Percentiles rank a stretch among this genome's conserved stretches.
These are phyloP conservation scores for Aeminium ludgeri DNA, from an alignment of 495 filamentous ascomycete species.

Conservation along the genomic window DNA sequence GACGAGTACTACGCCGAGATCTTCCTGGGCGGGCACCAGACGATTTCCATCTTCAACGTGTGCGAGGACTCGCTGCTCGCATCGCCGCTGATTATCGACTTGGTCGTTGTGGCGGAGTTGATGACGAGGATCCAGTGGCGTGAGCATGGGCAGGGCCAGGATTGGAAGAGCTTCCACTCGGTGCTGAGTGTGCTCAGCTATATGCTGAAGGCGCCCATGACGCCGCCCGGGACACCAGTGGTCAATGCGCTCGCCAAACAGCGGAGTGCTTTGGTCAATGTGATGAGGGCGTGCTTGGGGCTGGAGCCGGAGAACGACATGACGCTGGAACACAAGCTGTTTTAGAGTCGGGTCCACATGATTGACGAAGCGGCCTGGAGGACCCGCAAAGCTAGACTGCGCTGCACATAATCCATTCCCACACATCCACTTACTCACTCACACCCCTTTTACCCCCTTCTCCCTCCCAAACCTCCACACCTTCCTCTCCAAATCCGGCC, in stretches of 20 bases:
- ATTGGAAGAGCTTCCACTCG: conserved; percentile 88
- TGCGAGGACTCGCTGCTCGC: conserved; percentile 96
- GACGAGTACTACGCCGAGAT: conserved; percentile 99
- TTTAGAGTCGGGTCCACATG: conserved; percentile 30
- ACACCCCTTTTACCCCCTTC: conserved; percentile 29
- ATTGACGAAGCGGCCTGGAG: too few relatives aligned
- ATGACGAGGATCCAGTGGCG: conserved; percentile 97
- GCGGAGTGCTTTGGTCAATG: conserved; percentile 85
- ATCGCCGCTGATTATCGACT: conserved; percentile 94
- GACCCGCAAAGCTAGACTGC: neutral
- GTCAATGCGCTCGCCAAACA: conserved; percentile 96
- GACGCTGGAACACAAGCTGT: conserved; percentile 98
- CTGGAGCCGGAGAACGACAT: conserved; percentile 97
- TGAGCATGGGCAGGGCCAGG: conserved; percentile 35
- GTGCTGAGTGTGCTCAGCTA: conserved; percentile 96
- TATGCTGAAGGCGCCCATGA: conserved; percentile 98
- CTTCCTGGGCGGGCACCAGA: conserved; percentile 97
- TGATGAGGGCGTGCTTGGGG: conserved; percentile 96
- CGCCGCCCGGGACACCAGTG: conserved; percentile 87
- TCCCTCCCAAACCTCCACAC: conserved; percentile 41
- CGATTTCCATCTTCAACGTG: conserved; percentile 94
- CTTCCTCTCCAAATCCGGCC: conserved; percentile 40
- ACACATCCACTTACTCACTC: neutral
- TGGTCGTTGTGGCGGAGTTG: conserved; percentile 82
- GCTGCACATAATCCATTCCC: neutral